These are phyloP conservation scores for Leucaena leucocephala DNA, from an alignment of 306 rosid species.

Conservation along the genomic window DNA sequence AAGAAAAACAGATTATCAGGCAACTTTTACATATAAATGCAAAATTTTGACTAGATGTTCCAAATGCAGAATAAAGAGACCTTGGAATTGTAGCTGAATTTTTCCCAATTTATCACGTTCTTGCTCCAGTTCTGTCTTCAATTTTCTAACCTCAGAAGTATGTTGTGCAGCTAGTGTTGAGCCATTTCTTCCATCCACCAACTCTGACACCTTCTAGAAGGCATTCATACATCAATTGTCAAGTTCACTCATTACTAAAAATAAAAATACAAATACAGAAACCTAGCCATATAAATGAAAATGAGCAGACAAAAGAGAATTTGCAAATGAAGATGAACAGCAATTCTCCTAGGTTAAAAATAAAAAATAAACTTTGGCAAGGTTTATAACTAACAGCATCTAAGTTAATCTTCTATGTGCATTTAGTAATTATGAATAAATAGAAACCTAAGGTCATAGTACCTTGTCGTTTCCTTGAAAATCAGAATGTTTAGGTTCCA, in stretches of 20 bases:
- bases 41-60: constrained; percentile 27
- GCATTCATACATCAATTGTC: constrained; percentile 98
- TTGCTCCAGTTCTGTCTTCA: constrained; percentile 69
- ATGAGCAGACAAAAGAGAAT: constrained; percentile 20
- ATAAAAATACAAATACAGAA: constrained; percentile 29
- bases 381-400: constrained; percentile 10
- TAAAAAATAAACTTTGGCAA: not conserved
- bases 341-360: not conserved
- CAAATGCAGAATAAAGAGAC: constrained; percentile 42
- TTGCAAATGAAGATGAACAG: not conserved
- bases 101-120: constrained; percentile 56
- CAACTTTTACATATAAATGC: constrained; percentile 14
- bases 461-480: constrained; percentile 66
- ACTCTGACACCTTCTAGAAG: constrained; percentile 98
- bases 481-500: constrained; percentile 52
- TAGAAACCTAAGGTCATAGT: constrained; percentile 49
- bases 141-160: constrained; percentile 56
- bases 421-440: constrained; percentile 17
- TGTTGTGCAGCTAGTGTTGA: constrained; percentile 46
- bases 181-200: constrained; percentile 58
- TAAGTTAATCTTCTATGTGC: constrained; percentile 28
- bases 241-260: constrained; percentile 87
- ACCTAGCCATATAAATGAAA: constrained; percentile 24
- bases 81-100: constrained; percentile 57
- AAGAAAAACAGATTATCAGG: constrained; percentile 32